A percentile compares a stretch with the other conserved stretches of the same genome.
phyloP scores from a whole-genome alignment of 176 grass and related monocot species.

The Lolium perenne region DNA sequence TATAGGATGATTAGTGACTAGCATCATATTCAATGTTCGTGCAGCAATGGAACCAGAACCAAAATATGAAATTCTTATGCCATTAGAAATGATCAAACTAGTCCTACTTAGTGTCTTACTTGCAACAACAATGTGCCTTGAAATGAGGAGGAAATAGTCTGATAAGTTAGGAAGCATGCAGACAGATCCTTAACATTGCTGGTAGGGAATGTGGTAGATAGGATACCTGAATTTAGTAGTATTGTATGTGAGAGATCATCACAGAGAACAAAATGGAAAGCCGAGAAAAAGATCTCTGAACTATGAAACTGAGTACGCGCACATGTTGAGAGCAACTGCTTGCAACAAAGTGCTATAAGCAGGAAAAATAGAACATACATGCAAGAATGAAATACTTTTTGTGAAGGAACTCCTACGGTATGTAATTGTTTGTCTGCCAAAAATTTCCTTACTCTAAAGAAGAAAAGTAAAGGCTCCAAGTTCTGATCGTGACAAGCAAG shows the following conservation, averaged over 20 bases:
- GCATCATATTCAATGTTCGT: background rate
- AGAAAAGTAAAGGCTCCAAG: constrained; percentile 20
- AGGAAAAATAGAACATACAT: background rate
- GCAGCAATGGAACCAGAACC: background rate
- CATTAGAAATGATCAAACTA: constrained; percentile 35
- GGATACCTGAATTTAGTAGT: constrained; percentile 78
- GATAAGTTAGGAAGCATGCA: constrained; percentile 92
- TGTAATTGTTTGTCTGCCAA: background rate
- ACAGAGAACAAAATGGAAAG: background rate
- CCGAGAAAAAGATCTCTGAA: constrained; percentile 15
- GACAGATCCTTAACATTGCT: constrained; percentile 68
- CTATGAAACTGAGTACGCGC: too few species aligned
- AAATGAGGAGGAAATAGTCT: constrained; percentile 69
- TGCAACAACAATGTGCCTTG: constrained; percentile 68
- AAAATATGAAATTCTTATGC: constrained; percentile 13
- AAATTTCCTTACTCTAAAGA: background rate
- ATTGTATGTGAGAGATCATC: background rate
- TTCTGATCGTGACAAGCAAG: constrained; percentile 77
- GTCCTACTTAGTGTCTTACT: background rate
- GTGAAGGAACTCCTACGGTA: background rate
- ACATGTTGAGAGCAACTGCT: background rate
- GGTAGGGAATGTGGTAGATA: constrained; percentile 90
- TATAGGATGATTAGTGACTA: constrained; percentile 10
- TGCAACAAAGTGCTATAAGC: constrained; percentile 19
- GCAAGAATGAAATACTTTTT: constrained; percentile 15